phyloP scores from a whole-genome alignment of 1,284 basidiomycete genomes.

The Trichosporon sp. region DNA sequence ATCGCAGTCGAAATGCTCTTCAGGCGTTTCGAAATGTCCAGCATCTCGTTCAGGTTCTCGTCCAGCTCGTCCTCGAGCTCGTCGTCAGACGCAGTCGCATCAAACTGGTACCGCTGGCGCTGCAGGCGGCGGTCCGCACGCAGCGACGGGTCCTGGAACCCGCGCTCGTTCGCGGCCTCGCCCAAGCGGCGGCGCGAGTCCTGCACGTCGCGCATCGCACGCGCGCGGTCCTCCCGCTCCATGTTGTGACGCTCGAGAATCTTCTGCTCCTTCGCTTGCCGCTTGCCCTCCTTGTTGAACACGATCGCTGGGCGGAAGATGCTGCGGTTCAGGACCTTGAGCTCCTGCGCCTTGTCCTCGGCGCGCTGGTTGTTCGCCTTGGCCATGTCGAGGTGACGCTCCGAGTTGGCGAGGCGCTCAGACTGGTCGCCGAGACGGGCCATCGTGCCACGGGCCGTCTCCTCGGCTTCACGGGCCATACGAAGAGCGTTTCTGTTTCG shows the following conservation, averaged over 20 bases:
- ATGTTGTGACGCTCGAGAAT: conserved; percentile 84
- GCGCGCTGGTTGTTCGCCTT: conserved; percentile 87
- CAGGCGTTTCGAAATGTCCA: conserved; percentile 75
- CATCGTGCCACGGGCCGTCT: conserved; percentile 87
- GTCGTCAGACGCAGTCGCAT: conserved; percentile 92
- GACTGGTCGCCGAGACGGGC: conserved; percentile 90
- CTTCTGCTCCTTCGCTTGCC: conserved; percentile 85
- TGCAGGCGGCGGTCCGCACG: conserved; percentile 22
- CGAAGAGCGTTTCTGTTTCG: conserved; percentile 74
- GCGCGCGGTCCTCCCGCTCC: conserved; percentile 82
- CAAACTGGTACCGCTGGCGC: conserved; percentile 78
- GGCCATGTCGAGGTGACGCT: conserved; percentile 90
- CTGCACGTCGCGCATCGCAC: conserved; percentile 79
- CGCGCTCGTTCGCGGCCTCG: conserved; percentile 63
- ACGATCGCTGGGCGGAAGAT: conserved; percentile 92
- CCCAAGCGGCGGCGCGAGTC: conserved; percentile 86
- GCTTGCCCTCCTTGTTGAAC: conserved; percentile 90
- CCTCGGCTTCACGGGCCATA: conserved; percentile 91
- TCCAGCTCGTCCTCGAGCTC: conserved; percentile 80
- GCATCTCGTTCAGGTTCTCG: conserved; percentile 86
- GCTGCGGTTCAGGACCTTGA: conserved; percentile 74
- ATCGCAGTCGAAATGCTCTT: conserved; percentile 77
- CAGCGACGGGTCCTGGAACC: background rate
- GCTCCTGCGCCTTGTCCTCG: conserved; percentile 89
- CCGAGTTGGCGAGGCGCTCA: conserved; percentile 81